phyloP scores from a whole-genome alignment of 352 stramenopile species.

The Globisporangium radiosum region DNA sequence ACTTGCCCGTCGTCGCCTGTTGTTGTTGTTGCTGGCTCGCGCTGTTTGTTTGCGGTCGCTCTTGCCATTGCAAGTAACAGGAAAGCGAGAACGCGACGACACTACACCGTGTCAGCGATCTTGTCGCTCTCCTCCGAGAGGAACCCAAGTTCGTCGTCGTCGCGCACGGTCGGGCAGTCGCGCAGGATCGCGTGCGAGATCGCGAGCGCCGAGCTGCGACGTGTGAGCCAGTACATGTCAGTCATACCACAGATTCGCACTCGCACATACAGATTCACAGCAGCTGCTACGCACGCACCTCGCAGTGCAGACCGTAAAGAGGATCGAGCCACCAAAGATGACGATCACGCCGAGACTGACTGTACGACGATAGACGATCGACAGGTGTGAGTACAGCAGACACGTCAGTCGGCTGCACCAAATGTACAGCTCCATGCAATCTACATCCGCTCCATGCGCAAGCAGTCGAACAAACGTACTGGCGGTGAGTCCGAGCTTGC shows the following conservation, averaged over 20 bases:
- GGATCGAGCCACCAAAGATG: slow-evolving; percentile 77
- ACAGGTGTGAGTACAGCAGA: neutral
- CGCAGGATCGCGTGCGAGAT: slow-evolving; percentile 76
- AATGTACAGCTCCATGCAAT: too few species aligned
- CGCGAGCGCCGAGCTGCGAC: slow-evolving; percentile 54
- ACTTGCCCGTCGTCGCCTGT: too few species aligned
- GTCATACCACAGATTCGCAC: neutral
- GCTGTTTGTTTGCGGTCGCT: too few species aligned
- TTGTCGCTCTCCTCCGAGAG: slow-evolving; percentile 53
- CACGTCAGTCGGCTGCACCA: too few species aligned
- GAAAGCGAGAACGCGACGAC: neutral
- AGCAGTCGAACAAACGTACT: slow-evolving; percentile 25
- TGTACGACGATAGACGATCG: slow-evolving; percentile 12
- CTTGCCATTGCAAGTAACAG: too few species aligned
- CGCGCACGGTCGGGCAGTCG: slow-evolving; percentile 61
- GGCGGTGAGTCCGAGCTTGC: slow-evolving; percentile 72
- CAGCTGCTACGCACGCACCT: slow-evolving; percentile 33
- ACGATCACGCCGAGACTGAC: slow-evolving; percentile 72
- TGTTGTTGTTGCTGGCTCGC: too few species aligned
- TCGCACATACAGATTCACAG: neutral
- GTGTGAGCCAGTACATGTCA: neutral
- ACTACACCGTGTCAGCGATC: slow-evolving; percentile 69
- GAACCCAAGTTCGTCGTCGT: slow-evolving; percentile 82
- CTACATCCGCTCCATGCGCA: too few species aligned
- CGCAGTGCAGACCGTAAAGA: slow-evolving; percentile 82